phyloP scores from a whole-genome alignment of 257 asterid species.

The Pogostemon cablin region DNA sequence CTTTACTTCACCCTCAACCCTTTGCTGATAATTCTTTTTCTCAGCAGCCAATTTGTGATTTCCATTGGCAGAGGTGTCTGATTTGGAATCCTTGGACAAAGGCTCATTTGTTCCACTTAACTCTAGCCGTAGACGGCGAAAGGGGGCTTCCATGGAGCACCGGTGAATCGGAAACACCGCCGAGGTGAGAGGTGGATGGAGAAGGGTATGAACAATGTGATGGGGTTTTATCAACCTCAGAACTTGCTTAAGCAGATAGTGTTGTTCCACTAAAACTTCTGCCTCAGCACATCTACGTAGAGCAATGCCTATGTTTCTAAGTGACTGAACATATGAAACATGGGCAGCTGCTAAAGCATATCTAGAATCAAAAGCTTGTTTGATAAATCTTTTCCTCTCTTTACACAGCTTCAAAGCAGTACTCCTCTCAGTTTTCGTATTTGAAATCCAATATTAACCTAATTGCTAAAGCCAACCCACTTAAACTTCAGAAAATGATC shows the following conservation, averaged over 20 bases:
- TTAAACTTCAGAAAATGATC: conserved; percentile 21
- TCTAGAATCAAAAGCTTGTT: conserved; percentile 89
- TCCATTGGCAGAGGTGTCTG: conserved; percentile 35
- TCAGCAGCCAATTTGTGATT: conserved; percentile 38
- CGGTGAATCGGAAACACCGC: conserved; percentile 73
- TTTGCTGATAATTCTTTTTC: conserved; percentile 29
- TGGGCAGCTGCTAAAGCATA: conserved; percentile 95
- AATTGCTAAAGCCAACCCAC: conserved; percentile 32
- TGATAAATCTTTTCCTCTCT: conserved; percentile 77
- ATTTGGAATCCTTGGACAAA: conserved; percentile 37
- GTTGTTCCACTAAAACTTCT: conserved; percentile 71
- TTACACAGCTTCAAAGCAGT: conserved; percentile 80
- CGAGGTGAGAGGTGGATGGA: conserved; percentile 66
- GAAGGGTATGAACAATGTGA: conserved; percentile 71
- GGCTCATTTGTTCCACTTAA: conserved; percentile 48
- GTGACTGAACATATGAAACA: conserved; percentile 81
- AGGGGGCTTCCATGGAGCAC: conserved; percentile 75
- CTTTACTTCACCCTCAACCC: conserved; percentile 41
- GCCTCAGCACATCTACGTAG: conserved; percentile 92
- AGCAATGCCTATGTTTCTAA: conserved; percentile 81
- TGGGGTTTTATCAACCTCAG: conserved; percentile 73
- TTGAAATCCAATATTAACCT: conserved; percentile 33
- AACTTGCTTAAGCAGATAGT: conserved; percentile 49
- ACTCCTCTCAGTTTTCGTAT: conserved; percentile 73
- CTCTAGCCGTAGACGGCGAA: conserved; percentile 66